Evolutionary conservation across 305 asterid genomes (phyloP).

Genomic region (Fraxinus greggii): DNA sequence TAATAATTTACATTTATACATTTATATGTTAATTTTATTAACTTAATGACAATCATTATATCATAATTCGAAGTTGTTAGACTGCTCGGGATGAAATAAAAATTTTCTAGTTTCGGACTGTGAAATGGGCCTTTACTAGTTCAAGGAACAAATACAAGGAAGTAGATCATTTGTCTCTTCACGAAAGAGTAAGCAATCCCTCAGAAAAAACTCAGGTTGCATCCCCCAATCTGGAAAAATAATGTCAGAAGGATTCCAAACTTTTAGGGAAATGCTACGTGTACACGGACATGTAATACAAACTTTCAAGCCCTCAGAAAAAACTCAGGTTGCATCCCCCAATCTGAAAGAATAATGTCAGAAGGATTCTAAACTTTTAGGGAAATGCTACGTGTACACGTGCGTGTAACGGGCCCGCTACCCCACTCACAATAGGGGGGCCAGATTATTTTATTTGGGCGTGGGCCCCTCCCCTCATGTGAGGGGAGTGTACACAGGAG

Average conservation of each 20-base stretch:
- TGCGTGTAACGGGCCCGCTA: no score
- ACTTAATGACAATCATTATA: neutral
- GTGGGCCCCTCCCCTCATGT: no score
- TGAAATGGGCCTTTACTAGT: neutral
- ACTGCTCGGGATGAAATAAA: neutral
- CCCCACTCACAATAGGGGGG: no score
- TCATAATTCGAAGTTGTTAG: neutral
- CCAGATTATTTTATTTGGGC: no score
- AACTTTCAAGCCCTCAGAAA: neutral
- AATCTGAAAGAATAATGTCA: neutral
- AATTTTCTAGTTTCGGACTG: neutral
- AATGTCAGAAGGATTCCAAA: neutral
- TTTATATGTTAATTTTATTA: neutral
- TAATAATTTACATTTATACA: neutral
- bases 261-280: no score
- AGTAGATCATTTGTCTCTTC: neutral
- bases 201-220: neutral
- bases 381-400: no score
- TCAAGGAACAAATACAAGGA: neutral
- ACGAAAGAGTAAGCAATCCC: neutral
- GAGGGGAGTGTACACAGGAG: no score
- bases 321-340: neutral
- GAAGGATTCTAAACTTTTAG: neutral
- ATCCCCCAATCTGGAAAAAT: neutral
- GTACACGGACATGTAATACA: no score